These are phyloP conservation scores for Phytophthora pistaciae DNA, from an alignment of 352 stramenopile genomes.

Conservation along the genomic window DNA sequence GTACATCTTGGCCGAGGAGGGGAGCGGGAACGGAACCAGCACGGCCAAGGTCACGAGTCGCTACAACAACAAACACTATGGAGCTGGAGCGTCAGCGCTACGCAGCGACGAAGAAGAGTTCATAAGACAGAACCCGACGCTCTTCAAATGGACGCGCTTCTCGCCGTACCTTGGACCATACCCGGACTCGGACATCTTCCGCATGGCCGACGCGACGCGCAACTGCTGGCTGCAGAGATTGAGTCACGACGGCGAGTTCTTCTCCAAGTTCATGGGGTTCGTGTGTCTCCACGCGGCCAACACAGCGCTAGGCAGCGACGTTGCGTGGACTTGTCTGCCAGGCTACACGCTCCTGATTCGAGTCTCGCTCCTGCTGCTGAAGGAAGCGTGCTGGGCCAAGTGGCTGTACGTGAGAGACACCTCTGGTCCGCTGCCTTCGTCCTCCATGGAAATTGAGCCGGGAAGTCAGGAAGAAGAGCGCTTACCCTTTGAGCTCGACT, in stretches of 20 bases:
- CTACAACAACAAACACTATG: slow-evolving; percentile 34
- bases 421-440: slow-evolving; percentile 40
- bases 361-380: slow-evolving; percentile 64
- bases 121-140: slow-evolving; percentile 59
- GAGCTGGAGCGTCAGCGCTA: slow-evolving; percentile 26
- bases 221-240: slow-evolving; percentile 64
- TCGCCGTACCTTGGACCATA: slow-evolving; percentile 64
- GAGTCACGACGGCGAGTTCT: slow-evolving; percentile 78
- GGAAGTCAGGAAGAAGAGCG: slow-evolving; percentile 40
- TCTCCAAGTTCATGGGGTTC: slow-evolving; percentile 72
- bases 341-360: slow-evolving; percentile 73
- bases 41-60: slow-evolving; percentile 36
- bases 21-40: slow-evolving; percentile 34
- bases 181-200: slow-evolving; percentile 68
- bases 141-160: slow-evolving; percentile 71
- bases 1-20: slow-evolving; percentile 47
- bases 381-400: slow-evolving; percentile 74
- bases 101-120: slow-evolving; percentile 56
- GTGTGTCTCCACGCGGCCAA: slow-evolving; percentile 61
- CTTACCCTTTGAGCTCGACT: slow-evolving; percentile 57
- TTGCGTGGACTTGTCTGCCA: slow-evolving; percentile 63
- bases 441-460: slow-evolving; percentile 40
- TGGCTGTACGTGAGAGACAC: slow-evolving; percentile 65
- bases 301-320: slow-evolving; percentile 40
- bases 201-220: slow-evolving; percentile 48